A percentile compares a stretch with the other conserved stretches of the same genome.
Conservation (phyloP, 2,329 filamentous ascomycete genomes). For the Aspergillus tamarii region DNA sequence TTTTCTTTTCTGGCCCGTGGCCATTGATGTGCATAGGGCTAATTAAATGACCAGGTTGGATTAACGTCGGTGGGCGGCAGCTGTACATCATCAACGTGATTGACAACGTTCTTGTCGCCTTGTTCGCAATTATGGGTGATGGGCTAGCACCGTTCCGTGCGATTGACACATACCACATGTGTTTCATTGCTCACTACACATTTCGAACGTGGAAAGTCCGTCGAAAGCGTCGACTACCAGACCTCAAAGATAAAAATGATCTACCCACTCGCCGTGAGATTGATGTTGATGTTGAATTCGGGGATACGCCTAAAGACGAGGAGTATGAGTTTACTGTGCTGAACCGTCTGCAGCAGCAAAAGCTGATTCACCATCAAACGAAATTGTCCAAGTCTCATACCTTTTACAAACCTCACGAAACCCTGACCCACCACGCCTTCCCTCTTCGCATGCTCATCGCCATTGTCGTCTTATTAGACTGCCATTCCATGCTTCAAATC, state of each 20-base stretch:
- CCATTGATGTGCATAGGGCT: background rate
- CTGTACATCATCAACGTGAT: conserved; percentile 71
- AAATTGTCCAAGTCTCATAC: conserved; percentile 83
- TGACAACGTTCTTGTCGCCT: conserved; percentile 70
- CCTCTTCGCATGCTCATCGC: conserved; percentile 73
- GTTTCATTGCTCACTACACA: conserved; percentile 75
- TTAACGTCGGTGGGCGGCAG: conserved; percentile 75
- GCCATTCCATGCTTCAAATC: conserved; percentile 79
- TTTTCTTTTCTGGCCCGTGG: background rate
- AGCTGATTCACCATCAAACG: conserved; percentile 73
- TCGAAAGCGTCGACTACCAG: conserved; percentile 63
- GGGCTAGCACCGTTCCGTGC: conserved; percentile 74
- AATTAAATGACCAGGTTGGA: conserved; percentile 61
- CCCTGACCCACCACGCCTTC: conserved; percentile 78
- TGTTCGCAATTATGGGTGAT: conserved; percentile 72
- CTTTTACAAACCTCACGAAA: conserved; percentile 89
- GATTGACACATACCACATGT: conserved; percentile 86
- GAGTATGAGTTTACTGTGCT: conserved; percentile 66
- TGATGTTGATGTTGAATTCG: conserved; percentile 49
- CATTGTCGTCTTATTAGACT: conserved; percentile 77
- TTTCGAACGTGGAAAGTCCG: conserved; percentile 67
- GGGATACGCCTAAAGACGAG: conserved; percentile 48
- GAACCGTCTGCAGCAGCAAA: conserved; percentile 66
- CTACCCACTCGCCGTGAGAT: conserved; percentile 56
- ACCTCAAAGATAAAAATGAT: conserved; percentile 70